Conservation (phyloP, 2,329 filamentous ascomycete genomes). For the Shiraia bambusicola region DNA sequence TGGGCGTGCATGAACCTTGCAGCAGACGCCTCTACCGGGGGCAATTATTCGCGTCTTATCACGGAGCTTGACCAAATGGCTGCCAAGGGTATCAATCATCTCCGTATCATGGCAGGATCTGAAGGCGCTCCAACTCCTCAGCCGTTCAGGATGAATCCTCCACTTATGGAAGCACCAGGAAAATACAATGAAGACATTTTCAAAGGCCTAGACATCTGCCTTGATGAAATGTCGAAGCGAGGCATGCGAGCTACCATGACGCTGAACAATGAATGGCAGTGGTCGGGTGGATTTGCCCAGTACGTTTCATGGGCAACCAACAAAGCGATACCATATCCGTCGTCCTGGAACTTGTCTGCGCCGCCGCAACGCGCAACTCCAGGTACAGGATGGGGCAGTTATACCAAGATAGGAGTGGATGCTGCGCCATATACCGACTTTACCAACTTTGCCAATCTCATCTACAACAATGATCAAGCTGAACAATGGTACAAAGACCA, state of each 20-base stretch:
- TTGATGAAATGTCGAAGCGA: conserved; percentile 44
- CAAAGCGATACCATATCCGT: conserved; percentile 39
- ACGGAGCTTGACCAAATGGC: conserved; percentile 46
- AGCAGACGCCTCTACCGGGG: conserved; percentile 37
- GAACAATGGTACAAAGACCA: conserved; percentile 44
- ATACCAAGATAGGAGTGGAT: conserved; percentile 38
- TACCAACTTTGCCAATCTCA: conserved; percentile 35
- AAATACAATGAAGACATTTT: conserved; percentile 45
- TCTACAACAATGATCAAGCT: conserved; percentile 40
- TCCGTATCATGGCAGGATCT: conserved; percentile 45
- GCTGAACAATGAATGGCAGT: conserved; percentile 45
- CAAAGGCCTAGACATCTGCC: conserved; percentile 41
- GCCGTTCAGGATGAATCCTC: conserved; percentile 44
- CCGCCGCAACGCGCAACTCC: conserved; percentile 37
- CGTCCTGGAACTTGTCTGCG: conserved; percentile 43
- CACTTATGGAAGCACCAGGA: conserved; percentile 40
- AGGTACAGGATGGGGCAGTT: conserved; percentile 45
- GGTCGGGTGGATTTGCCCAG: conserved; percentile 44
- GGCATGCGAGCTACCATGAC: conserved; percentile 48
- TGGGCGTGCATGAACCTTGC: conserved; percentile 47
- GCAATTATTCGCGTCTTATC: conserved; percentile 41
- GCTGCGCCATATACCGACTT: conserved; percentile 35
- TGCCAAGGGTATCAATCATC: conserved; percentile 43
- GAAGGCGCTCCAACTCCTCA: conserved; percentile 44
- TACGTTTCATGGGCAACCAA: conserved; percentile 44